These are phyloP conservation scores for Pseudonectria buxi DNA, from an alignment of 2,329 filamentous ascomycete genomes.

Conservation along the genomic window DNA sequence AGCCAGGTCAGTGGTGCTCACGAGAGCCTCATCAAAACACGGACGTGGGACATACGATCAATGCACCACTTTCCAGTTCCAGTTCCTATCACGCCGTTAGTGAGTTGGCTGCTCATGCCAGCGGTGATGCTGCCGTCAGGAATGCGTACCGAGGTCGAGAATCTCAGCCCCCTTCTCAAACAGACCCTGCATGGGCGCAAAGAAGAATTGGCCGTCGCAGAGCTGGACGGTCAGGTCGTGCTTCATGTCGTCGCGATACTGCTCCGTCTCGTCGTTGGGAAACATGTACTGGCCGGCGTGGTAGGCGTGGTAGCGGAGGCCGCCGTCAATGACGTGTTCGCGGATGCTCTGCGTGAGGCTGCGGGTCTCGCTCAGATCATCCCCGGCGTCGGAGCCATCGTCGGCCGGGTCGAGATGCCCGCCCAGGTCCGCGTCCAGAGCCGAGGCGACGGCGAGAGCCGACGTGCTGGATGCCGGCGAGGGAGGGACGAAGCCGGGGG, in stretches of 20 bases:
- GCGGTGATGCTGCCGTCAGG: too few relatives aligned
- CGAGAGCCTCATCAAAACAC: too few relatives aligned
- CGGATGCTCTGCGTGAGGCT: constrained; percentile 38
- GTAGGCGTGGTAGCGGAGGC: constrained; percentile 34
- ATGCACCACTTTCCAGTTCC: constrained; percentile 47
- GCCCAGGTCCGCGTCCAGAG: constrained; percentile 24
- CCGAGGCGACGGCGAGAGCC: constrained; percentile 27
- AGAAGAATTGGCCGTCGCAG: constrained; percentile 35
- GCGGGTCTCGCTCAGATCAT: constrained; percentile 29
- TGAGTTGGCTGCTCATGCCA: neutral
- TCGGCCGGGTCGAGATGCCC: constrained; percentile 29
- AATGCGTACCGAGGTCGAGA: constrained; percentile 38
- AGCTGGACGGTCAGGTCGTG: constrained; percentile 33
- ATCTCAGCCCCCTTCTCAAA: constrained; percentile 35
- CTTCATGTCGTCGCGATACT: constrained; percentile 36
- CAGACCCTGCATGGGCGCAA: constrained; percentile 34
- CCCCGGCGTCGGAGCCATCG: constrained; percentile 12
- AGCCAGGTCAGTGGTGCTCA: neutral
- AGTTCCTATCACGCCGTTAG: constrained; percentile 30
- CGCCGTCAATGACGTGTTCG: constrained; percentile 36
- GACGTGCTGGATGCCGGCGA: constrained; percentile 20
- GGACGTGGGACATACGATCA: constrained; percentile 34
- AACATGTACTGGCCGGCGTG: constrained; percentile 36
- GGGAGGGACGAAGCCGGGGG: constrained; percentile 14
- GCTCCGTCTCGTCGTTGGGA: constrained; percentile 37